Base-by-base conservation (phyloP, 176 grass and related monocot genomes). In the Chrysopogon serrulatus region DNA sequence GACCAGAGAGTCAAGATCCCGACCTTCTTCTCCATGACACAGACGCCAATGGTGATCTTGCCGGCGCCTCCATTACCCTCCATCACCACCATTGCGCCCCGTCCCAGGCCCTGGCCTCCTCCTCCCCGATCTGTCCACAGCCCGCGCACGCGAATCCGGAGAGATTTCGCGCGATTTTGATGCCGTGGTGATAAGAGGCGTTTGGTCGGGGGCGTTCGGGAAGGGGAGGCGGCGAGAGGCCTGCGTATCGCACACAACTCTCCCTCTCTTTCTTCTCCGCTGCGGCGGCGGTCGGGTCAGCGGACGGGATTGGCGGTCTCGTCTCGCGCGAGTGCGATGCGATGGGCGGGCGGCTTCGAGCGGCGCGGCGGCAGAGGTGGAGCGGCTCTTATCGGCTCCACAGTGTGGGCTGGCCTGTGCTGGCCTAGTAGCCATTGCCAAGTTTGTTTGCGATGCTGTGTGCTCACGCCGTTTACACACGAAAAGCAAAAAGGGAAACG, bases 21-120 rank as follows among this genome's bases (percentile, higher is more conserved):
- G 64, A 99, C 96, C 96, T 99, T 99, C 83, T 99, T 99, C 86
- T 94, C 96, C 96, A 99, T 90, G 73, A 99, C 96, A 75, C 96
- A 99, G 76, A 99, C 93, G 51, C 96, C 96, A 86, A 99, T 92
- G 87, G 82, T 89, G 86, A 99, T 53, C 89, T 34, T 89, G 36
- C 31, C 40, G 59, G 84, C 74, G 47, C 45, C 68, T 18, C 68
- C 80, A 87, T 86, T 90, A 10, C 61, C 73, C 28, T 78, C 44
- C 88, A 78, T 34, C 74, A 65, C 60, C 84, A 78, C 80, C 88
- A 90, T 90, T 87, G 79, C 79, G 23, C 5, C 83, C 30, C 16
- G 19, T 27, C 12, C 42, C 23, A n/a, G 5, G 61, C 13, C 31
- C 48, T 44, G 43, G 26, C 68, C 41, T 65, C 64, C 30, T 70